Conservation (phyloP, 2,329 filamentous ascomycete species). For the Trichophyton benhamiae region DNA sequence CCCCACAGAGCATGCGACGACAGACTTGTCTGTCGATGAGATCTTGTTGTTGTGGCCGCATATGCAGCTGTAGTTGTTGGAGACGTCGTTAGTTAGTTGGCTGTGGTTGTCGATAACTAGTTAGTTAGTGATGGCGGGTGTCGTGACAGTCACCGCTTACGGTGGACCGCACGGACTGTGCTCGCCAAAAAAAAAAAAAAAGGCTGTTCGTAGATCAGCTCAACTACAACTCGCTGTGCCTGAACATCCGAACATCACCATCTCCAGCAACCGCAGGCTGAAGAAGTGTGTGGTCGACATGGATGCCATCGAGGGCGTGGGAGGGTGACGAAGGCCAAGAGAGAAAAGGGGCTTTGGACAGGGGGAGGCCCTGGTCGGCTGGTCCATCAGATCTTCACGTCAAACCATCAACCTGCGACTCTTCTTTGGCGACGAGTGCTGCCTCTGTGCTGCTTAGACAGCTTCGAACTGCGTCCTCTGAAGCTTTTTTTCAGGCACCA, state of each 20-base stretch:
- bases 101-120: not conserved
- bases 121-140: too few relatives aligned
- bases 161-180: not conserved
- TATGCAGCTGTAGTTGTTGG: not conserved
- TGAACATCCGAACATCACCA: not conserved
- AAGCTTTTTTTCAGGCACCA: not conserved
- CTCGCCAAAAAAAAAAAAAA: not conserved
- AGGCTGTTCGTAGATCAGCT: not conserved
- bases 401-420: slow-evolving; percentile 2
- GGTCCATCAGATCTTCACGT: not conserved
- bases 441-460: too few relatives aligned
- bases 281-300: not conserved
- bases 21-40: not conserved
- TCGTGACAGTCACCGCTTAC: not conserved
- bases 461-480: not conserved
- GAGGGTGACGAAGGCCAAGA: not conserved
- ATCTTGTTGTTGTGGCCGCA: not conserved
- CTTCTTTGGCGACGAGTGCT: not conserved
- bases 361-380: not conserved
- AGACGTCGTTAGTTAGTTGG: not conserved
- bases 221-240: not conserved
- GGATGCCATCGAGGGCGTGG: not conserved
- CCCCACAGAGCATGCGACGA: not conserved
- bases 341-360: not conserved
- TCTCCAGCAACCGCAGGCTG: not conserved